Base-by-base conservation (phyloP, 2,329 filamentous ascomycete species). In the Alternaria postmessia region DNA sequence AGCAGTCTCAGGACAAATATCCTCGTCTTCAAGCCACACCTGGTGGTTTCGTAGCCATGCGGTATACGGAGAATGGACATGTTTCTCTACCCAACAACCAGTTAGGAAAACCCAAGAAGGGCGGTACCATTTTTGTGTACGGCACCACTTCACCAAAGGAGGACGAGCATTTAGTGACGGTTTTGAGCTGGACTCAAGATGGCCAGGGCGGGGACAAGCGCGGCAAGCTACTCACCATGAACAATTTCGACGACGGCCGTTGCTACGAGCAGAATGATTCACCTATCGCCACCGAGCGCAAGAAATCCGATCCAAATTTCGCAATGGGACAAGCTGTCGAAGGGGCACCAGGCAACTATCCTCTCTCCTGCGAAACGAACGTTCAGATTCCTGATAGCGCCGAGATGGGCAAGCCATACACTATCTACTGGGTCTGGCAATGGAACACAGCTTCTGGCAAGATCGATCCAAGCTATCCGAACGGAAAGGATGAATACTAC, bases 341-440 rank as follows among this genome's bases (percentile, higher is more conserved):
- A n/a, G 63, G 63, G 0, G 41, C 18, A 20, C 69, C 71, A 8
- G 73, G 72, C 34, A 75, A 78, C 53, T 79, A 80, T 46, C 87
- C 90, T 69, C 82, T 94, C 51, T 89, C 85, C 81, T 98, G 95
- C 80, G 94, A 97, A 78, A 89, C 89, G 36, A 89, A 95, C 73
- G 82, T 97, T 48, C 84, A 89, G 72, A 82, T 99, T 14, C 95
- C 95, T 0, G 74, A 82, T 5, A 86, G 91, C 68, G 81, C 88
- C 47, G 78, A 85, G n/a, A 77, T 83, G 9, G 88, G 88, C 44
- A 86, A 88, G 30, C 84, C 85, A 28, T 92, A 94, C 76, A 94
- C 93, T 3, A 80, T 97, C 52, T 96, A 97, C 83, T 98, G 94
- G 94, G 90, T 97, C 46, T 98, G 95, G 95, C 91, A 96, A 78